Evolutionary conservation across 2,329 filamentous ascomycete genomes (phyloP).

Genomic region (Tolypocladium album): DNA sequence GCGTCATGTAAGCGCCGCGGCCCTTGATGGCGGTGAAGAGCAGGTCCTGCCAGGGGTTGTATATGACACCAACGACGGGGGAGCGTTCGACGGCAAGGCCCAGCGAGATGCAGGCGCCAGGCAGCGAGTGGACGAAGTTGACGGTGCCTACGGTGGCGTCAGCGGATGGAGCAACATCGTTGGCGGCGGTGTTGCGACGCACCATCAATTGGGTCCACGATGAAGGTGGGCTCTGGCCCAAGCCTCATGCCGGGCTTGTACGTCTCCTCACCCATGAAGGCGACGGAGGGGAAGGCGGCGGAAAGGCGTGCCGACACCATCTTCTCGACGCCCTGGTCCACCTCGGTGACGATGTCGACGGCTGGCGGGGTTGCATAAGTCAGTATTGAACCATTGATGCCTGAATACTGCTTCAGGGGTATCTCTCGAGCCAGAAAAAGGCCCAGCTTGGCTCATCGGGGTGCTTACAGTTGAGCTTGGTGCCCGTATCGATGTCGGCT

Average conservation of each 20-base stretch:
- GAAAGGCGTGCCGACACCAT: constrained; percentile 46
- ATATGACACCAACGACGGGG: constrained; percentile 64
- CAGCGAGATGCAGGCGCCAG: constrained; percentile 65
- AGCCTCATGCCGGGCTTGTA: constrained; percentile 56
- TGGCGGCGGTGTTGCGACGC: neutral
- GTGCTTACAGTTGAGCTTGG: constrained; percentile 54
- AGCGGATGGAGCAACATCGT: neutral
- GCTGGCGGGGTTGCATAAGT: constrained; percentile 27
- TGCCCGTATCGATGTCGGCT: constrained; percentile 42
- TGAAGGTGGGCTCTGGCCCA: constrained; percentile 60
- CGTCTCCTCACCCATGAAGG: constrained; percentile 69
- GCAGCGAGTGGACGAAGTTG: constrained; percentile 71
- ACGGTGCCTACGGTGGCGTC: constrained; percentile 38
- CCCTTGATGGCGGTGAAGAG: constrained; percentile 61
- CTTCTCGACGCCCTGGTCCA: constrained; percentile 54
- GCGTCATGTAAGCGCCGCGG: constrained; percentile 50
- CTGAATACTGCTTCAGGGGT: neutral
- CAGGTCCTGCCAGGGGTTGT: constrained; percentile 64
- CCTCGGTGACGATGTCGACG: constrained; percentile 58
- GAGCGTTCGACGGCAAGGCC: constrained; percentile 53
- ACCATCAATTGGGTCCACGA: constrained; percentile 75
- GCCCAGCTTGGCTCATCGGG: neutral
- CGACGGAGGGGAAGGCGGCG: constrained; percentile 40
- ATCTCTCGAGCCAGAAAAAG: neutral
- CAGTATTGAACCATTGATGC: neutral